Base-by-base conservation (phyloP, 2,329 filamentous ascomycete species). In the Neoascochyta sp. region DNA sequence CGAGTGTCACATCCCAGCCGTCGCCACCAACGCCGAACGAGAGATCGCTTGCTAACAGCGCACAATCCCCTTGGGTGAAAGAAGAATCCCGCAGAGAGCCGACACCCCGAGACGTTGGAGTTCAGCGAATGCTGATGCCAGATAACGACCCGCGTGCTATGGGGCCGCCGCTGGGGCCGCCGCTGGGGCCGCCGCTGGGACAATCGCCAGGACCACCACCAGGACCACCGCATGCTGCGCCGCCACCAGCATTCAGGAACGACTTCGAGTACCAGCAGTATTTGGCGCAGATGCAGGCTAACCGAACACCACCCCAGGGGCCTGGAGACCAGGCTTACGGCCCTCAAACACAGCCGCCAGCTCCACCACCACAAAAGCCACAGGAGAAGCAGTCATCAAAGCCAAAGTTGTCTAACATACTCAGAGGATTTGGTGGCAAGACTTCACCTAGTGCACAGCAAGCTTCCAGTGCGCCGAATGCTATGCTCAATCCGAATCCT, bases 371-470 rank as follows among this genome's bases (percentile, higher is more conserved):
- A n/a, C n/a, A n/a, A n/a, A n/a, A 39, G 13, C 39, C 34, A 21
- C 45, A 54, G 9, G 50, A 51, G 14, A 58, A 59, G 32, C 16
- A 32, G 9, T 47, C 47, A 7, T 40, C 44, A 1, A 53, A 47
- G 14, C 50, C 52, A 12, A 55, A 48, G 16, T 22, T 60, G n/a
- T 43, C 51, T 10, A 56, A 51, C n/a, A 47, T 76, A n/a, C 70
- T 78, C 40, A 75, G 73, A 40, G 42, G 33, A 10, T 32, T 60
- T 14, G 56, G 42, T 22, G 46, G 50, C 24, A 56, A 54, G 28
- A 34, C 39, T 11, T 45, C 47, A 18, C 24, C 39, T 14, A 43
- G 36, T 19, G 25, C 29, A 5, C 41, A 47, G 26, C 32, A 41
- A 17, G 13, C 20, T 5, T 13, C 40, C 3, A 40, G 21, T 16